Conservation (phyloP, 805 yeast species). For the Kazachstania psychrophila region DNA sequence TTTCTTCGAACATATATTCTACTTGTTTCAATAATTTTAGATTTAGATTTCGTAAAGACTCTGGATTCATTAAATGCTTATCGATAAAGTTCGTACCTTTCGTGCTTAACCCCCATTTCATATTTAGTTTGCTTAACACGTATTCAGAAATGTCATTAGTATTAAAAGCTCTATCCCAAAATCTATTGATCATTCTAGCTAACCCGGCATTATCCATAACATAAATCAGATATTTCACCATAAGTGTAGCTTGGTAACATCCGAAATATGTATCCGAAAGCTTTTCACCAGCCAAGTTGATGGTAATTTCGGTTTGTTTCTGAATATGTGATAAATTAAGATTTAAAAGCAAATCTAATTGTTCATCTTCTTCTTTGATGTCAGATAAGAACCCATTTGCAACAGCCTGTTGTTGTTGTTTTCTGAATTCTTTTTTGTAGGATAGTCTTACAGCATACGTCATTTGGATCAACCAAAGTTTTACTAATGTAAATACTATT, state of each 20-base stretch:
- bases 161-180: slow-evolving; percentile 10
- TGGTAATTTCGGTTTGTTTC: slow-evolving; percentile 5
- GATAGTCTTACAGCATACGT: slow-evolving; percentile 8
- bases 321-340: slow-evolving; percentile 1
- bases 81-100: slow-evolving; percentile 7
- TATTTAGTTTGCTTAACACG: slow-evolving; percentile 8
- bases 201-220: slow-evolving; percentile 8
- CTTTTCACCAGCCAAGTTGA: slow-evolving; percentile 3
- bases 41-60: slow-evolving; percentile 4
- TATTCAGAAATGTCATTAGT: slow-evolving; percentile 7
- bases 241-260: slow-evolving; percentile 9
- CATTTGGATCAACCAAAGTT: slow-evolving; percentile 12
- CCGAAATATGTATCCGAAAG: slow-evolving; percentile 9
- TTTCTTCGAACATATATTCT: slow-evolving; percentile 4
- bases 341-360: background rate
- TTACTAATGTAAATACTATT: slow-evolving; percentile 8
- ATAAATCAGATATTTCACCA: slow-evolving; percentile 12
- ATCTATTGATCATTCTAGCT: slow-evolving; percentile 5
- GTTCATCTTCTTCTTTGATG: background rate
- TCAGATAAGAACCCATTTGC: slow-evolving; percentile 1
- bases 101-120: slow-evolving; percentile 19
- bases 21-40: slow-evolving; percentile 5
- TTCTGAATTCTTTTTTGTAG: slow-evolving; percentile 6
- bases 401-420: background rate
- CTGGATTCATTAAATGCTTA: slow-evolving; percentile 9